Evolutionary conservation across 2,329 filamentous ascomycete genomes (phyloP), one percentile per base, ranked within the genome.

Genomic region (Pseudopithomyces maydicus): DNA sequence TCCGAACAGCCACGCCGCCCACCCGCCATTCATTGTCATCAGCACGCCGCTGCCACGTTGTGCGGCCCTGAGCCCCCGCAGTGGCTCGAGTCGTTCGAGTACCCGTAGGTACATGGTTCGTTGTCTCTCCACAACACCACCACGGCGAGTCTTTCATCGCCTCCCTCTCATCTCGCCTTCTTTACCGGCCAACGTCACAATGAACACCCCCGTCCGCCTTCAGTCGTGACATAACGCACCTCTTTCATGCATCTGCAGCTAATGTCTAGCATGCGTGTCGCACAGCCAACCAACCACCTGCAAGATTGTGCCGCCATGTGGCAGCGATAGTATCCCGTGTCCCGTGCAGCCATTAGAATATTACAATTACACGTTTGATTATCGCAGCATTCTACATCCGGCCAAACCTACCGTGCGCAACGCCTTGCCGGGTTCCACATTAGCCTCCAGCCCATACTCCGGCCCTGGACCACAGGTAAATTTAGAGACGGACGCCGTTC

Each of bases 191-290:
- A 14, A 17, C 17, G n/a, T 10, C 45, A 35, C 17, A 32, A 26
- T 29, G 17, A 29, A 46, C 44, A 35, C 44, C 17, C n/a, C 44
- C 19, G 43, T 11, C 43, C 11, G 3, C 23, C 10, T 29, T 22
- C 29, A 36, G 17, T 38, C 33, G 33, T 19, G 20, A 50, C 15
- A 50, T 41, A n/a, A 23, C 15, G 33, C 46, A 49, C 39, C 46
- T 26, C 20, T 39, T 49, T 41, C 46, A 50, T 50, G 47, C 48
- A 38, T 15, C 17, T 51, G 48, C 48, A 51, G 48, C 48, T 42
- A 51, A 22, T 7, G 46, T 49, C 38, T 49, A 17, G 46, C 46
- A 49, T 39, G 35, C 26, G 19, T 19, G 22, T 29, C 23, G 20
- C 35, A 49, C 46, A 26, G 20, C 33, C 20, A 26, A 19, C 33